phyloP scores from a whole-genome alignment of 106 monocot species.

The Apostasia shenzhenica region DNA sequence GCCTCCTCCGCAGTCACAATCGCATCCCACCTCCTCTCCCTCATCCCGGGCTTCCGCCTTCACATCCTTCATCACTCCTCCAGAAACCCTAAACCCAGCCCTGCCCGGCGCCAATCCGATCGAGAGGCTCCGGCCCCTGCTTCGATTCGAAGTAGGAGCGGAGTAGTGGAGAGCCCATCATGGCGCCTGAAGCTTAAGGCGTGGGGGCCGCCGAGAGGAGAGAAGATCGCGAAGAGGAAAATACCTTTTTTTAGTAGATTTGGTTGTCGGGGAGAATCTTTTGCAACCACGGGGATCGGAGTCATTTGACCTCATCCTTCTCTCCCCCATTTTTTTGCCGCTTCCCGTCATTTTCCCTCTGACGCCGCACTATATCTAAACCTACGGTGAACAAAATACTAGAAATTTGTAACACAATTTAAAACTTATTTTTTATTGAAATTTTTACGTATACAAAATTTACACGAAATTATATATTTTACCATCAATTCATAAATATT shows the following conservation, averaged over 20 bases:
- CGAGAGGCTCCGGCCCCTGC: no score
- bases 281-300: neutral
- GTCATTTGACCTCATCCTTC: no score
- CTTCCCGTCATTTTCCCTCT: no score
- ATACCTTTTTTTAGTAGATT: slow-evolving; percentile 33
- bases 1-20: neutral
- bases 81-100: neutral
- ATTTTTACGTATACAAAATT: no score
- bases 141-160: neutral
- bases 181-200: neutral
- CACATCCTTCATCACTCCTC: neutral
- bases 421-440: no score
- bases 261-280: slow-evolving; percentile 51
- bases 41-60: slow-evolving; percentile 8
- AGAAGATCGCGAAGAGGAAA: slow-evolving; percentile 2
- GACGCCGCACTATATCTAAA: no score
- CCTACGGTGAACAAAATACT: no score
- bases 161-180: neutral
- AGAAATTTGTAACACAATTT: no score
- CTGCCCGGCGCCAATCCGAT: no score
- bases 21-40: slow-evolving; percentile 6
- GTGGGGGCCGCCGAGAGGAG: slow-evolving; percentile 10
- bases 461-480: no score
- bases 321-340: no score
- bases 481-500: no score